These are phyloP conservation scores for Volutella citrinella DNA, from an alignment of 2,329 filamentous ascomycete species.

Conservation along the genomic window DNA sequence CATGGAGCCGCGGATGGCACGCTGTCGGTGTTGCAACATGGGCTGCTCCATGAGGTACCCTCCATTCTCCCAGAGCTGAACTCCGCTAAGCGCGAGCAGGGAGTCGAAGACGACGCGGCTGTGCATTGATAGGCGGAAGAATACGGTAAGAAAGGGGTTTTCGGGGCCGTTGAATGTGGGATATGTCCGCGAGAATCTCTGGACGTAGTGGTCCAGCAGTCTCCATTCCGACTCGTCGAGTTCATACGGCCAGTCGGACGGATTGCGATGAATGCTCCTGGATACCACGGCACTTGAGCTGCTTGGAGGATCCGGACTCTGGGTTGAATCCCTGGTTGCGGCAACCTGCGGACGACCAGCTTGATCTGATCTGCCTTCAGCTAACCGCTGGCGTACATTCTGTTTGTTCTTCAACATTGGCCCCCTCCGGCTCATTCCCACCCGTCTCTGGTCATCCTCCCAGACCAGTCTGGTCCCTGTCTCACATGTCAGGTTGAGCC, in stretches of 20 bases:
- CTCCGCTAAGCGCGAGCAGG: conserved; percentile 11
- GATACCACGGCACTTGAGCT: too few species aligned
- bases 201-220: conserved; percentile 16
- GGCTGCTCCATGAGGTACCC: conserved; percentile 6
- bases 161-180: conserved; percentile 12
- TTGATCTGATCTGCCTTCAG: background rate
- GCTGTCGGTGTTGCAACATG: conserved; percentile 13
- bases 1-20: conserved; percentile 11
- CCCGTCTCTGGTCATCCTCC: conserved; percentile 15
- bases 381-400: background rate
- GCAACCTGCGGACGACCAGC: too few species aligned
- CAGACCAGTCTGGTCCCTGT: conserved; percentile 11
- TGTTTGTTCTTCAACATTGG: conserved; percentile 1
- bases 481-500: conserved; percentile 10
- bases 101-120: conserved; percentile 15
- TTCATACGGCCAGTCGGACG: conserved; percentile 14
- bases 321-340: background rate
- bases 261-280: background rate
- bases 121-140: conserved; percentile 14
- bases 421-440: conserved; percentile 13
- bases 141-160: conserved; percentile 15
- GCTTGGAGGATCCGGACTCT: background rate
- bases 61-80: conserved; percentile 16
- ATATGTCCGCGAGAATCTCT: conserved; percentile 16
- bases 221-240: conserved; percentile 9